Conservation (phyloP, 1,284 basidiomycete genomes). For the Ceratobasidium sp. region DNA sequence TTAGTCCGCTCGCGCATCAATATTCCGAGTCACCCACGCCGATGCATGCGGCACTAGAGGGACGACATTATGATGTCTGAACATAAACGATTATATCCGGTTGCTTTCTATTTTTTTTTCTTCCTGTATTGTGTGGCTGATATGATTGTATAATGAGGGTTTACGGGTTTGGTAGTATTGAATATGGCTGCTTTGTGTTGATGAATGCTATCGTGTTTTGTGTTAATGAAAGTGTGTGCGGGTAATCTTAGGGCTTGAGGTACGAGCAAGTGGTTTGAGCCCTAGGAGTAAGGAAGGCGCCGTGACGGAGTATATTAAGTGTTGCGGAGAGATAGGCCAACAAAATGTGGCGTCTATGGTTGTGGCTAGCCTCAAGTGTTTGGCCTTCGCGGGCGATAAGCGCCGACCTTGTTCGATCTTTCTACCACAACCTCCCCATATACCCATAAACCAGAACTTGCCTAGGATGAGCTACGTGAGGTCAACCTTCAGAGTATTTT, state of each 20-base stretch:
- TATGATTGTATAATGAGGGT: conserved; percentile 34
- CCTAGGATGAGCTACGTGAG: conserved; percentile 35
- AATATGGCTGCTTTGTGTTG: conserved; percentile 1
- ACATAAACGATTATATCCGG: conserved; percentile 23
- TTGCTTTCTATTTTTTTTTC: conserved; percentile 6
- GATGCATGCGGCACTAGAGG: conserved; percentile 28
- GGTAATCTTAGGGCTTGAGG: too few species aligned
- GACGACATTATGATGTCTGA: conserved; percentile 20
- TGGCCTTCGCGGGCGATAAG: not conserved
- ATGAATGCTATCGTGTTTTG: not conserved
- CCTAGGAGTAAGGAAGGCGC: too few species aligned
- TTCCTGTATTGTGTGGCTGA: conserved; percentile 10
- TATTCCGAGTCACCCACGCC: conserved; percentile 38
- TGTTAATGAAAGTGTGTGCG: too few species aligned
- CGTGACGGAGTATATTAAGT: too few species aligned
- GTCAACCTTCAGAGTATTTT: not conserved
- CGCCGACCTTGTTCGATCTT: not conserved
- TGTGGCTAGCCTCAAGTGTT: too few species aligned
- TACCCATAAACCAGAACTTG: not conserved
- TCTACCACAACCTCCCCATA: not conserved
- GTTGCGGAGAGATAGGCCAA: too few species aligned
- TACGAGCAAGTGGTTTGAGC: too few species aligned
- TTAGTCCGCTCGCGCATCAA: conserved; percentile 1
- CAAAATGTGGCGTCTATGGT: too few species aligned
- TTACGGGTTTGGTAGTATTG: not conserved